phyloP scores from a whole-genome alignment of 2,329 filamentous ascomycete genomes.

The Clonostachys rosea region DNA sequence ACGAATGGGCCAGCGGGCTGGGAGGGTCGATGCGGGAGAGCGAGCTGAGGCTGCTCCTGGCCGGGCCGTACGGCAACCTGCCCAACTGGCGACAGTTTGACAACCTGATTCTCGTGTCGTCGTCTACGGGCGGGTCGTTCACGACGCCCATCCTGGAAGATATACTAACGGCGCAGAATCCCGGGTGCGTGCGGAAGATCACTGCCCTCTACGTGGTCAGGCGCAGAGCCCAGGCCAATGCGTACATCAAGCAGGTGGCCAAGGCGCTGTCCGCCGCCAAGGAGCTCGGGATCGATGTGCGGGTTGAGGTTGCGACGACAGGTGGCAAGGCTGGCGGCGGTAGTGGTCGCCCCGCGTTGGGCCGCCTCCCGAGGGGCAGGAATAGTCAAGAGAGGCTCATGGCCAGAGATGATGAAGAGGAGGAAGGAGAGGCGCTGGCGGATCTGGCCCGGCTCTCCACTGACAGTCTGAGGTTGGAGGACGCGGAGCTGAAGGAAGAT shows the following conservation, averaged over 20 bases:
- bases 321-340: neutral
- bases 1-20: conserved; percentile 9
- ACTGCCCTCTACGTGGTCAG: conserved; percentile 4
- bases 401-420: neutral
- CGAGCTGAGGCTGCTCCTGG: conserved; percentile 9
- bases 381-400: neutral
- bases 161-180: conserved; percentile 3
- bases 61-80: conserved; percentile 11
- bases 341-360: neutral
- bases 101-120: conserved; percentile 10
- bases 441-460: neutral
- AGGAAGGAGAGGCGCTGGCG: neutral
- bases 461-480: neutral
- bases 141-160: conserved; percentile 12
- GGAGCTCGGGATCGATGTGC: neutral
- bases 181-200: neutral
- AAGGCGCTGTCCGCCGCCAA: neutral
- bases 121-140: conserved; percentile 15
- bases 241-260: neutral
- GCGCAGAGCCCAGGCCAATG: conserved; percentile 1
- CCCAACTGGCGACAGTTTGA: conserved; percentile 17
- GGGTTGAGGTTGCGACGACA: neutral
- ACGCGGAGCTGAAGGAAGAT: neutral
- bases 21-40: conserved; percentile 5
- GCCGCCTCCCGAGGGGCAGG: neutral